Evolutionary conservation across 1,284 basidiomycete genomes (phyloP).

Genomic region (Ustilago bromivora): DNA sequence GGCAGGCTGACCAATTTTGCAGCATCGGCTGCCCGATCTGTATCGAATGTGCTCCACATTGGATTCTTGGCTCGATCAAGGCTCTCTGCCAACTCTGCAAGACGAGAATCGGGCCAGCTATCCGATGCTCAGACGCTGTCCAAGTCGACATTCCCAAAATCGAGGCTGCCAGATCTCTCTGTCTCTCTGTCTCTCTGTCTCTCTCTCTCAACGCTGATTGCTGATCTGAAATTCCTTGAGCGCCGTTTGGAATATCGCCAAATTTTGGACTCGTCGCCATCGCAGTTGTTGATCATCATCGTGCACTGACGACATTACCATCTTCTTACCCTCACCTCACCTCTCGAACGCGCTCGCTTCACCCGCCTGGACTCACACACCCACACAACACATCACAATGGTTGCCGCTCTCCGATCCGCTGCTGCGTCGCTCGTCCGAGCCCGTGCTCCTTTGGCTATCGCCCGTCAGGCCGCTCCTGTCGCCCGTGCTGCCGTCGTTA

Average conservation of each 20-base stretch:
- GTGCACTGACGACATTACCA: conserved; percentile 2
- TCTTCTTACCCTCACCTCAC: conserved; percentile 10
- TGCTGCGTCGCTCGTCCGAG: conserved; percentile 50
- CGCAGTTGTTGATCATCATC: conserved; percentile 13
- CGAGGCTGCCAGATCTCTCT: background rate
- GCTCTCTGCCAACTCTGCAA: background rate
- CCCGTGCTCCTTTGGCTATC: conserved; percentile 41
- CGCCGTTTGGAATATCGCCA: conserved; percentile 32
- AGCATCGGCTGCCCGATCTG: background rate
- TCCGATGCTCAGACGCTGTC: conserved; percentile 4
- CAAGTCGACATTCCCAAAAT: conserved; percentile 7
- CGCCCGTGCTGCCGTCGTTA: conserved; percentile 51
- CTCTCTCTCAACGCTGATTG: conserved; percentile 1
- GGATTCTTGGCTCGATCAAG: conserved; percentile 14
- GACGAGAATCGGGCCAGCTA: background rate
- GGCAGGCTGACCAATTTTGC: conserved; percentile 9
- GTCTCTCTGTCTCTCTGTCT: background rate
- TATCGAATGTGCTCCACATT: background rate
- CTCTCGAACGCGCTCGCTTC: background rate
- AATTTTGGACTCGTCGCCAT: conserved; percentile 44
- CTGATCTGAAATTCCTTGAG: conserved; percentile 1
- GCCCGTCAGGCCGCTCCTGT: conserved; percentile 33
- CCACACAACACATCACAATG: conserved; percentile 34
- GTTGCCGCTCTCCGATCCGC: conserved; percentile 54
- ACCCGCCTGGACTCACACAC: conserved; percentile 4